Base-by-base conservation (phyloP, 2,329 filamentous ascomycete genomes). In the Ophiosphaerella herpotricha region DNA sequence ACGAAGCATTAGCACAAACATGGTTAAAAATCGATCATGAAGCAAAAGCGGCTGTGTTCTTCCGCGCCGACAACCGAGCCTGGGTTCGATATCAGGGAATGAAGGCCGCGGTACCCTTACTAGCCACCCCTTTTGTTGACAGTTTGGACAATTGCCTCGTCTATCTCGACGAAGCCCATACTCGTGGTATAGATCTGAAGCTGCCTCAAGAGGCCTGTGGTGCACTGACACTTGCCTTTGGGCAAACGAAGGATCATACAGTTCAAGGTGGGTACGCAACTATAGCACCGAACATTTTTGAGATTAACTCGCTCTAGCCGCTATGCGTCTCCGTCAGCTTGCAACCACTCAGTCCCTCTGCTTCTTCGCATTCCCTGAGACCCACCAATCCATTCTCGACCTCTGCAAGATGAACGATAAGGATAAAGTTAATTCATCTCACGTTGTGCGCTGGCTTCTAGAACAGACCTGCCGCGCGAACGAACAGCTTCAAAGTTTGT, bases 101-200 rank as follows among this genome's bases (percentile, higher is more conserved):
- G 4, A 24, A 12, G 18, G 11, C 7, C 4, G 4, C 18, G 4
- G 37, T 24, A 7, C 18, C 37, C 12, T 24, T 39, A 5, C 11
- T n/a, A n/a, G 23, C 37, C 13, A 24, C 37, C 7, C 37, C 37
- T n/a, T 24, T 23, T 26, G 37, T 13, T 13, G 18, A 39, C 7
- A 24, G 24, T 24, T 18, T 43, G 16, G 81, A 83, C 5, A 55
- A 55, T 0, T 91, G 87, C 47, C 67, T 89, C 0, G 76, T 90
- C 0, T 91, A 85, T 47, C 75, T 92, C 0, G 87, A 91, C 43
- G 84, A 92, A 49, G 80, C 82, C 0, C 87, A 91, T 54, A 89
- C 87, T 0, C 71, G 88, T 52, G 87, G 88, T 0, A 89, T 81
- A 0, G 87, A 92, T 55, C 62, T 91, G 0, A 81, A 80, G 32